Evolutionary conservation across 2,329 filamentous ascomycete species (phyloP).

Genomic region (Aspergillus awamori): DNA sequence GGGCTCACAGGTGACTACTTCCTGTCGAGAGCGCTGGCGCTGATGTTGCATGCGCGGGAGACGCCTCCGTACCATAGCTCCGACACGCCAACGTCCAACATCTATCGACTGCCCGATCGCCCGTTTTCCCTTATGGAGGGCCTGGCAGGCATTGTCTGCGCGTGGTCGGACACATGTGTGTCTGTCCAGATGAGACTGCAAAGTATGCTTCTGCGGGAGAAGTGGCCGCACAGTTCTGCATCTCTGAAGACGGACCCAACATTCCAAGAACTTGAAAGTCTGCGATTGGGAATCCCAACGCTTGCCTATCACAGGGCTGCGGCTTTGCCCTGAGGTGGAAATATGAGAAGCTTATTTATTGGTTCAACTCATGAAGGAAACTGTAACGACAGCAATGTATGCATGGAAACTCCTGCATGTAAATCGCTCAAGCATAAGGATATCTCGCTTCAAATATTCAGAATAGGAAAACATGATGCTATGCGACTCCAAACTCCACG

Average conservation of each 20-base stretch:
- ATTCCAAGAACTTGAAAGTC: slow-evolving; percentile 26
- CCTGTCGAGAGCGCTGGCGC: slow-evolving; percentile 40
- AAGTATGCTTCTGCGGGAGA: slow-evolving; percentile 34
- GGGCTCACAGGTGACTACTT: slow-evolving; percentile 40
- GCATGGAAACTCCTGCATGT: neutral
- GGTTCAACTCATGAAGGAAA: neutral
- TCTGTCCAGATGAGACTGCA: slow-evolving; percentile 38
- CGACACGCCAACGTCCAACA: slow-evolving; percentile 20
- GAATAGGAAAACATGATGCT: neutral
- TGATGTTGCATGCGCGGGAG: slow-evolving; percentile 43
- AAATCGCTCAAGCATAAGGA: neutral
- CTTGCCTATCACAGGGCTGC: slow-evolving; percentile 33
- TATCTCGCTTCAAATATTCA: neutral
- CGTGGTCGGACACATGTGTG: slow-evolving; percentile 46
- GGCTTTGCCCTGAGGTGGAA: slow-evolving; percentile 21
- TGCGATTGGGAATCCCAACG: slow-evolving; percentile 34
- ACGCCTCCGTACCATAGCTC: slow-evolving; percentile 39
- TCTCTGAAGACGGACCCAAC: slow-evolving; percentile 22
- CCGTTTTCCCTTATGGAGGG: slow-evolving; percentile 46
- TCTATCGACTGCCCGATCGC: slow-evolving; percentile 46
- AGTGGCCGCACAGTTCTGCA: slow-evolving; percentile 3
- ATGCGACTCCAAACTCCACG: slow-evolving; percentile 11
- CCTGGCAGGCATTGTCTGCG: slow-evolving; percentile 43
- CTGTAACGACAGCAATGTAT: neutral
- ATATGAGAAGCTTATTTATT: neutral